Percentiles rank a stretch among this genome's conserved stretches.
phyloP scores from a whole-genome alignment of 768 basidiomycete genomes.

The Tylopilus intermedius region DNA sequence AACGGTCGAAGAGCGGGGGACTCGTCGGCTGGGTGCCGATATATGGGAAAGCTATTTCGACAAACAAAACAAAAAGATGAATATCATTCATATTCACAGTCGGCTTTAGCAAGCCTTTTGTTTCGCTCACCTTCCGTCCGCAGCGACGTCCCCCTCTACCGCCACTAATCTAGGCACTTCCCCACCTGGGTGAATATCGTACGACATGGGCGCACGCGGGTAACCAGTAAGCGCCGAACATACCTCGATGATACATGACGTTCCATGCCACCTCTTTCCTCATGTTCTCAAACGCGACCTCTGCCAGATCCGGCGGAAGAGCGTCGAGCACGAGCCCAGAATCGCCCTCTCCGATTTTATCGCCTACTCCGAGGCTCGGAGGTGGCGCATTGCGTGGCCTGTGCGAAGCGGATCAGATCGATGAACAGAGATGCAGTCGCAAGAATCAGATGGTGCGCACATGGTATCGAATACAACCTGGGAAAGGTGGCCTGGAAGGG shows the following conservation, averaged over 20 bases:
- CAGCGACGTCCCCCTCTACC: conserved; percentile 50
- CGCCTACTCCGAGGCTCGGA: conserved; percentile 31
- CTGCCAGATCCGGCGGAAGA: conserved; percentile 52
- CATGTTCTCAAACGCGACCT: conserved; percentile 53
- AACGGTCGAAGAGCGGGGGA: conserved; percentile 65
- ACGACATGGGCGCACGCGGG: not conserved
- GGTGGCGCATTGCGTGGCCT: conserved; percentile 21
- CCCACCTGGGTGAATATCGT: conserved; percentile 45
- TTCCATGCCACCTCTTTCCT: conserved; percentile 66
- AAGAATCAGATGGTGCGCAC: conserved; percentile 9
- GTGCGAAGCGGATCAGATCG: conserved; percentile 2
- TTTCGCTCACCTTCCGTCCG: conserved; percentile 43
- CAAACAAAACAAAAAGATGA: not conserved
- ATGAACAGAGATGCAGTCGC: conserved; percentile 1
- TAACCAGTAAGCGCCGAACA: conserved; percentile 8
- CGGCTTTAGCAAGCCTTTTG: conserved; percentile 12
- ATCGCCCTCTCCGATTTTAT: conserved; percentile 62
- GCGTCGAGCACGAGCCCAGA: conserved; percentile 55
- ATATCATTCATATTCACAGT: not conserved
- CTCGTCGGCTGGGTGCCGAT: conserved; percentile 78
- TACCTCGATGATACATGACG: conserved; percentile 71
- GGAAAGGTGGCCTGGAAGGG: not conserved
- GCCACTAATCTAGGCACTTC: conserved; percentile 67
- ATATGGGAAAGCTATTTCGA: conserved; percentile 61
- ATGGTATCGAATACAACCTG: conserved; percentile 6